Percentiles rank a stretch among this genome's conserved stretches.
phyloP scores from a whole-genome alignment of 1,139 yeast species.

The Protomyces lactucae-debilis region DNA sequence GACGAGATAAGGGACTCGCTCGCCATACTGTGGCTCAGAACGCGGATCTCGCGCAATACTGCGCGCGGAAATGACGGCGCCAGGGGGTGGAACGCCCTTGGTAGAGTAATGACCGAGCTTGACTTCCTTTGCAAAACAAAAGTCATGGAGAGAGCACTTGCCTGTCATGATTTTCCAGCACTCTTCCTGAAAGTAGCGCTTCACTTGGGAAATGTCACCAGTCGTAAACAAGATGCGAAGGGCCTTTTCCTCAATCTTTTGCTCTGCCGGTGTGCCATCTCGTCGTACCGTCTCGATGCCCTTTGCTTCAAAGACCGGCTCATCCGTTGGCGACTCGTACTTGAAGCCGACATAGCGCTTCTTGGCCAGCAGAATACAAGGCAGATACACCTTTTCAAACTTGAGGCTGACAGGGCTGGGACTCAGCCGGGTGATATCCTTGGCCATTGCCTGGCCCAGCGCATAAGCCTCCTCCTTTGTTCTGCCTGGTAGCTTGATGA shows the following conservation, averaged over 20 bases:
- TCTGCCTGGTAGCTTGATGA: slow-evolving; percentile 84
- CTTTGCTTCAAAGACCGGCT: slow-evolving; percentile 82
- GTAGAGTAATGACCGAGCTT: slow-evolving; percentile 75
- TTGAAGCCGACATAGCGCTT: slow-evolving; percentile 86
- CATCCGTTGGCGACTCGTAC: slow-evolving; percentile 57
- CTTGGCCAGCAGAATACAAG: slow-evolving; percentile 74
- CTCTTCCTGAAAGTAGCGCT: slow-evolving; percentile 57
- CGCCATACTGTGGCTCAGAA: slow-evolving; percentile 79
- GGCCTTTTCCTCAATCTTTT: slow-evolving; percentile 67
- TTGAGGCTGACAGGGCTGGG: slow-evolving; percentile 79
- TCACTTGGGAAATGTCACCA: slow-evolving; percentile 63
- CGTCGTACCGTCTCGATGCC: slow-evolving; percentile 92
- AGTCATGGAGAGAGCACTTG: slow-evolving; percentile 66
- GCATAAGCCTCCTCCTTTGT: slow-evolving; percentile 69
- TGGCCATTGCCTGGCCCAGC: slow-evolving; percentile 67
- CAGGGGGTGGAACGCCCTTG: slow-evolving; percentile 74
- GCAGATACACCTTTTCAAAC: slow-evolving; percentile 89
- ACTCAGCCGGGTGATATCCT: slow-evolving; percentile 55
- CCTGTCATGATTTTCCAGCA: slow-evolving; percentile 61
- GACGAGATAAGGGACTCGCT: slow-evolving; percentile 83
- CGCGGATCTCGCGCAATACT: slow-evolving; percentile 61
- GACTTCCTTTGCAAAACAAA: slow-evolving; percentile 89
- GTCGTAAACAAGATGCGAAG: slow-evolving; percentile 63
- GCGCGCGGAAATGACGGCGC: slow-evolving; percentile 71
- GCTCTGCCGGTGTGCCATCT: slow-evolving; percentile 93